Evolutionary conservation across 176 grass and related monocot genomes (phyloP).

Genomic region (Melocanna baccifera): DNA sequence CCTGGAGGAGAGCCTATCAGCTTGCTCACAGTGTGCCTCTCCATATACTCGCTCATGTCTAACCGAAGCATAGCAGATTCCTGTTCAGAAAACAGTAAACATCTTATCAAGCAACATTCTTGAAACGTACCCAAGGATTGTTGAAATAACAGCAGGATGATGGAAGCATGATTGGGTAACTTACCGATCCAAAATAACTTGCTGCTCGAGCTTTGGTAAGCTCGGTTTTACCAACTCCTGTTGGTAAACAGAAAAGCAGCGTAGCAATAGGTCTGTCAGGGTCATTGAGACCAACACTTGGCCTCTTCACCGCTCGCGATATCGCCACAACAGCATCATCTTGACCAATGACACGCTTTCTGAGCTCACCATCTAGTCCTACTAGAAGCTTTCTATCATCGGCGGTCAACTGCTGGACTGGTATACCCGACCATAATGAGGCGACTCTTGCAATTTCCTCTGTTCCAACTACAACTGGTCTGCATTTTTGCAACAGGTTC

Average conservation of each 20-base stretch:
- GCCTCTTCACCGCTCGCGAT: slow-evolving; percentile 84
- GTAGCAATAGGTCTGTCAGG: slow-evolving; percentile 91
- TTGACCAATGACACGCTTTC: slow-evolving; percentile 90
- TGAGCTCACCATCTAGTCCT: slow-evolving; percentile 73
- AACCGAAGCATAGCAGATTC: slow-evolving; percentile 87
- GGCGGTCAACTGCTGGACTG: slow-evolving; percentile 82
- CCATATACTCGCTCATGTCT: slow-evolving; percentile 99
- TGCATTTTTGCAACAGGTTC: slow-evolving; percentile 41
- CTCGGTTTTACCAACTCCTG: slow-evolving; percentile 96
- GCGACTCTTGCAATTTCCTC: slow-evolving; percentile 95
- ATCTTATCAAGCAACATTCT: slow-evolving; percentile 25
- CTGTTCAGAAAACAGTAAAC: slow-evolving; percentile 48
- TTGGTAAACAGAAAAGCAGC: slow-evolving; percentile 88
- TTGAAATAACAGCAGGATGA: slow-evolving; percentile 5
- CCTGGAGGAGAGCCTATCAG: slow-evolving; percentile 98
- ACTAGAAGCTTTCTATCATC: slow-evolving; percentile 81
- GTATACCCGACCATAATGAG: slow-evolving; percentile 94
- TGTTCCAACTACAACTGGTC: slow-evolving; percentile 64
- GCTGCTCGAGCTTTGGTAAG: slow-evolving; percentile 87
- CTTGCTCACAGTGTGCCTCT: slow-evolving; percentile 94
- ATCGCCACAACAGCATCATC: slow-evolving; percentile 87
- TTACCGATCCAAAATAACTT: slow-evolving; percentile 90
- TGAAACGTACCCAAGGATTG: neutral
- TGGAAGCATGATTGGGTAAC: slow-evolving; percentile 17
- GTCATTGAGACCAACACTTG: slow-evolving; percentile 84